Base-by-base conservation (phyloP, 1,284 basidiomycete species). In the Peniophora sp. region DNA sequence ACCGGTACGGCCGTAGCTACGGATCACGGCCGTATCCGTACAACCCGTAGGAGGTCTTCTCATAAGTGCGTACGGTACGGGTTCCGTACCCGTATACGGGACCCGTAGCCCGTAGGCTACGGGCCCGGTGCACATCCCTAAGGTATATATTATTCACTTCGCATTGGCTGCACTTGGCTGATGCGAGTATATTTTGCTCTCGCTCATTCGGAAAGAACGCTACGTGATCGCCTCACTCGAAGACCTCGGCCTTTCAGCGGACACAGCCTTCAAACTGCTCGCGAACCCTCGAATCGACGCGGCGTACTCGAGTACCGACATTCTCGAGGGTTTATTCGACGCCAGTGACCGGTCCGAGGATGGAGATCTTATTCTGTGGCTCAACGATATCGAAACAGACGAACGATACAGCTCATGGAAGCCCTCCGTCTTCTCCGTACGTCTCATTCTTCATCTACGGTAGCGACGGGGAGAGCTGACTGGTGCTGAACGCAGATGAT, bases 341-440 rank as follows among this genome's bases (percentile, higher is more conserved):
- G 87, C 91, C 2, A 92, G 89, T 55, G 94, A 97, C 63, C 73
- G 89, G 17, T 60, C 63, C 3, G 94, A 97, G 65, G 88, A 79
- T 1, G 89, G 86, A 0, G 76, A 72, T 14, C 75, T 86, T 2
- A 79, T 97, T 48, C 63, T 83, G 0, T 98, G 89, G 81, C 85
- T 88, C 80, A 98, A 98, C 65, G 86, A 98, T 66, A 67, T 98
- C 22, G 86, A 92, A 67, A 88, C 83, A 55, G 95, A 97, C 62
- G 71, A 68, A n/a, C 72, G 79, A 74, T 88, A 66, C 51, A 69
- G 65, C 48, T 56, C 50, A 77, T 65, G 45, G 35, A 24, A 38
- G 35, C 55, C 44, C 20, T 34, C 41, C 22, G 23, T 20, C 12
- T 17, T 36, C 25, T 5, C 16, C 19, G 38, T 20, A n/a, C 38